Conservation (phyloP, 2,329 filamentous ascomycete species). For the Dactylonectria macrodidyma region DNA sequence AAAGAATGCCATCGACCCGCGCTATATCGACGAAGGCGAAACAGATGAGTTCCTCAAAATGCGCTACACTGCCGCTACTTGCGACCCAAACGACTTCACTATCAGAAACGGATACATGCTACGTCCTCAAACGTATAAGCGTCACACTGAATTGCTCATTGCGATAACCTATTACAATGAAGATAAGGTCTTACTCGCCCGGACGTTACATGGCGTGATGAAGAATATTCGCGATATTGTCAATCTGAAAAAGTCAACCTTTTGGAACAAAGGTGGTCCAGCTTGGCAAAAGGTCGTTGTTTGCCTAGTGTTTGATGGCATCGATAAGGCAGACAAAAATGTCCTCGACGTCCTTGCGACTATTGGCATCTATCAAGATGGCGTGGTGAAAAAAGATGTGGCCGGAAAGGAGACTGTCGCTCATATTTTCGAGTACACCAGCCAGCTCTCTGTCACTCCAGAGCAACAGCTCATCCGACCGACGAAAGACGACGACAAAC, state of each 20-base stretch:
- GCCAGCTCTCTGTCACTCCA: slow-evolving; percentile 10
- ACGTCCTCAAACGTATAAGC: slow-evolving; percentile 9
- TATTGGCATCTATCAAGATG: slow-evolving; percentile 15
- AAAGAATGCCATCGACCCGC: slow-evolving; percentile 15
- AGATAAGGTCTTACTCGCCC: slow-evolving; percentile 4
- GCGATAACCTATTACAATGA: slow-evolving; percentile 18
- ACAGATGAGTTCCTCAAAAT: slow-evolving; percentile 11
- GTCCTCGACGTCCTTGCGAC: slow-evolving; percentile 14
- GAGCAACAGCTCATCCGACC: slow-evolving; percentile 15
- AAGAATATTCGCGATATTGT: slow-evolving; percentile 19
- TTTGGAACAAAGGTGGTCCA: slow-evolving; percentile 16
- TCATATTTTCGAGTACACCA: slow-evolving; percentile 16
- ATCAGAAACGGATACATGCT: slow-evolving; percentile 11
- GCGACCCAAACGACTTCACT: slow-evolving; percentile 18
- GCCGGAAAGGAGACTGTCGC: slow-evolving; percentile 17
- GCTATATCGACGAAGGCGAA: not conserved
- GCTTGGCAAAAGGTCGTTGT: slow-evolving; percentile 19
- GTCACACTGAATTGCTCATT: slow-evolving; percentile 14
- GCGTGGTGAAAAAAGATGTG: slow-evolving; percentile 7
- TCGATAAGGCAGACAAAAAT: slow-evolving; percentile 13
- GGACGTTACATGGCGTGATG: slow-evolving; percentile 11
- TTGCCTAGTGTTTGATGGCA: slow-evolving; percentile 13
- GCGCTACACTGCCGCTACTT: slow-evolving; percentile 14
- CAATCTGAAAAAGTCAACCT: slow-evolving; percentile 9
- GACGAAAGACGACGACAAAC: slow-evolving; percentile 5